These are phyloP conservation scores for Brassica nigra DNA, from an alignment of 345 rosid species.

Conservation along the genomic window DNA sequence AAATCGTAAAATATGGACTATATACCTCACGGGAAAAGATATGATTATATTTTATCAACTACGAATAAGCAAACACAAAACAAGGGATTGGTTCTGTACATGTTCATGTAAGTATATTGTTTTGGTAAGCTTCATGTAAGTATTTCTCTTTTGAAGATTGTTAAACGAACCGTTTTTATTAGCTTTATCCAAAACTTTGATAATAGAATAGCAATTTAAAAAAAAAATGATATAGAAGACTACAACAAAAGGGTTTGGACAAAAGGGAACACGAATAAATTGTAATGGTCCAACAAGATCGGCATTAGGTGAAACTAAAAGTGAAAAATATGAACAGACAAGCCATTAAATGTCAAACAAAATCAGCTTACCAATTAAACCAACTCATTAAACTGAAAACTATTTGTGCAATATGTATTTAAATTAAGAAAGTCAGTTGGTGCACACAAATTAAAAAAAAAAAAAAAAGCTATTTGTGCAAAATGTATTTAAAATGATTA, in stretches of 20 bases:
- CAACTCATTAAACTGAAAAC: conserved; percentile 26
- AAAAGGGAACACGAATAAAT: conserved; percentile 19
- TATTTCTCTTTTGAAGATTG: neutral
- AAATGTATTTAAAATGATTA: neutral
- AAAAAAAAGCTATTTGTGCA: neutral
- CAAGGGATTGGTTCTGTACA: neutral
- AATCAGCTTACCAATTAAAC: conserved; percentile 43
- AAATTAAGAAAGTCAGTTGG: too few species aligned
- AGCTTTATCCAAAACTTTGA: neutral
- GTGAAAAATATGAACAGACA: conserved; percentile 27
- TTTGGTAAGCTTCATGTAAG: neutral
- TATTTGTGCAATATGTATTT: too few species aligned
- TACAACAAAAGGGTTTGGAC: conserved; percentile 19
- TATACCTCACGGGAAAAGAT: neutral
- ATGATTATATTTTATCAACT: neutral
- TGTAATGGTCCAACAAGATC: conserved; percentile 38
- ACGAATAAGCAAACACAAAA: neutral
- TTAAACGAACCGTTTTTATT: neutral
- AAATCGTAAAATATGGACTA: neutral
- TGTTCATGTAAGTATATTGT: too few species aligned
- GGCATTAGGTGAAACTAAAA: conserved; percentile 38
- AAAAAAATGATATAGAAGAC: neutral
- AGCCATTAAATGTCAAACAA: conserved; percentile 39
- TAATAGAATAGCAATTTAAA: neutral
- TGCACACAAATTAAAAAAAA: too few species aligned